These are phyloP conservation scores for Quercus alba DNA, from an alignment of 306 rosid species.

Conservation along the genomic window DNA sequence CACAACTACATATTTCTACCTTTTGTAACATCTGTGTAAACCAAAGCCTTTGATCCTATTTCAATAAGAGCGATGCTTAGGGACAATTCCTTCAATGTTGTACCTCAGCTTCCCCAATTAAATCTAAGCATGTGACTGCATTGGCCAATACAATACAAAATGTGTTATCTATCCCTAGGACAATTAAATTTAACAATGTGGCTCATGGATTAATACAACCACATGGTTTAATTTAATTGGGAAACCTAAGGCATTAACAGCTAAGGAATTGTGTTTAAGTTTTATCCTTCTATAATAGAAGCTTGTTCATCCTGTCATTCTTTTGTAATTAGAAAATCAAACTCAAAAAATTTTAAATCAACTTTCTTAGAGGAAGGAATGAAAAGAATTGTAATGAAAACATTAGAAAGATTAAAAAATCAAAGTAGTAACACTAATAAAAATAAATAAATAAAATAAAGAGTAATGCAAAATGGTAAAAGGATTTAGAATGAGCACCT, in stretches of 20 bases:
- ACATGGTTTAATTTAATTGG: no score
- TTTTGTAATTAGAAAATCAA: background rate
- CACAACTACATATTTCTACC: no score
- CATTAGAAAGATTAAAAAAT: background rate
- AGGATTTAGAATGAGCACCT: background rate
- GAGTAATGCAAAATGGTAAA: background rate
- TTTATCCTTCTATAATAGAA: background rate
- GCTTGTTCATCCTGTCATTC: background rate
- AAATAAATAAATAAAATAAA: background rate
- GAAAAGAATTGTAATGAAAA: background rate
- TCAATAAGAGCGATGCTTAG: no score
- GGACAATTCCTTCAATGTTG: no score
- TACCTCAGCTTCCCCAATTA: no score
- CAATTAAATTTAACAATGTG: background rate
- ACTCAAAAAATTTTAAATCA: background rate
- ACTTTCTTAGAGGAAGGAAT: background rate
- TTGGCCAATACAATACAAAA: background rate
- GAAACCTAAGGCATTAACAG: no score
- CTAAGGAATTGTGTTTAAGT: background rate
- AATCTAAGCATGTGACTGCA: no score
- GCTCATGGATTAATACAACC: background rate
- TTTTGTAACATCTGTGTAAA: no score
- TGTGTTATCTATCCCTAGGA: background rate
- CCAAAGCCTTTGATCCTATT: no score
- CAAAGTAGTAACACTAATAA: background rate